Percentiles rank a stretch among this genome's conserved stretches.
Evolutionary conservation across 1,139 yeast species (phyloP).

Genomic region (Debaryomycetaceae sp.): DNA sequence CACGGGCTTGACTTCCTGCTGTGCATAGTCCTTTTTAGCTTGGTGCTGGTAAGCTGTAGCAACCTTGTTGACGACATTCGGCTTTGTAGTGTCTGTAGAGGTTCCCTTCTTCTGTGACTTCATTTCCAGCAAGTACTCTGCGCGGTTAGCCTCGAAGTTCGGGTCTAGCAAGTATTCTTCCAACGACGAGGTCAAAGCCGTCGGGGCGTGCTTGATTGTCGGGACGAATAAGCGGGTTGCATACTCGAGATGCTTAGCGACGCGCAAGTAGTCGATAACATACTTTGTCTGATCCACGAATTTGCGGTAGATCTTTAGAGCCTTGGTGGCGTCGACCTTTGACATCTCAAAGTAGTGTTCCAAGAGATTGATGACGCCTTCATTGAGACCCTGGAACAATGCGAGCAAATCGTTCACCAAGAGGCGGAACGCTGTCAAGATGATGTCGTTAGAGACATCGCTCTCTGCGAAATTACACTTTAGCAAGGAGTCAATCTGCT

Average conservation of each 20-base stretch:
- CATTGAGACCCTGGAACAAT: constrained; percentile 80
- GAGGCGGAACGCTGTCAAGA: constrained; percentile 75
- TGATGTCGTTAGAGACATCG: constrained; percentile 73
- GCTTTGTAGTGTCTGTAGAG: constrained; percentile 13
- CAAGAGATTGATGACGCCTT: constrained; percentile 84
- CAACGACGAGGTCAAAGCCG: constrained; percentile 75
- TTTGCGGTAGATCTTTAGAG: constrained; percentile 69
- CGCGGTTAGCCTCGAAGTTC: constrained; percentile 70
- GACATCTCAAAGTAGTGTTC: constrained; percentile 95
- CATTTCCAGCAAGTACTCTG: constrained; percentile 64
- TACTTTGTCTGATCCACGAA: constrained; percentile 82
- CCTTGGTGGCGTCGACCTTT: constrained; percentile 74
- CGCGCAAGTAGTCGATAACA: constrained; percentile 77
- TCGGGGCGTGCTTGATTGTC: constrained; percentile 93
- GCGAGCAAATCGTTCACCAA: constrained; percentile 79
- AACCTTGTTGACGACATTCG: constrained; percentile 4
- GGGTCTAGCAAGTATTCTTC: constrained; percentile 84
- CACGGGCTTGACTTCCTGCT: constrained; percentile 5
- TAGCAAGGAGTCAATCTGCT: constrained; percentile 66
- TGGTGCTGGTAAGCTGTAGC: constrained; percentile 1
- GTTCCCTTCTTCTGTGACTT: constrained; percentile 10
- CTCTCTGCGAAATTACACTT: constrained; percentile 64
- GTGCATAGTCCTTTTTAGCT: constrained; percentile 2
- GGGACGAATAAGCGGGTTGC: constrained; percentile 89
- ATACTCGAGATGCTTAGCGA: constrained; percentile 80